A percentile compares a stretch with the other conserved stretches of the same genome.
These are phyloP conservation scores for Zymoseptoria brevis DNA, from an alignment of 2,329 filamentous ascomycete genomes.

Conservation along the genomic window DNA sequence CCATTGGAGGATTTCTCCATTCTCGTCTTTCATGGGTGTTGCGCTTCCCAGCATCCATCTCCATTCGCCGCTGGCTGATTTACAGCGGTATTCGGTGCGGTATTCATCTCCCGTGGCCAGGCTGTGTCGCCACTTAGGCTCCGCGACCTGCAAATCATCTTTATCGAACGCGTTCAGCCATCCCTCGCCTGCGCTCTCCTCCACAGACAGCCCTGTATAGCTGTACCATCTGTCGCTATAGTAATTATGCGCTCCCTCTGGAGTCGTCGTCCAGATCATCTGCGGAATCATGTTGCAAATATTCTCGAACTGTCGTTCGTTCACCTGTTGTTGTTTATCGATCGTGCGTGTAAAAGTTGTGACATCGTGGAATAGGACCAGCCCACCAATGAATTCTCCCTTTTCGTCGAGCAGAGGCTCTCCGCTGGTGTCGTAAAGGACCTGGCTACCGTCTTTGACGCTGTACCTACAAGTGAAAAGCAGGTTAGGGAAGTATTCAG, in stretches of 20 bases:
- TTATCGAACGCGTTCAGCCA: conserved; percentile 62
- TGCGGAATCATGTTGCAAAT: conserved; percentile 59
- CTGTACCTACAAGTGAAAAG: conserved; percentile 33
- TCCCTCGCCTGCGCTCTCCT: conserved; percentile 54
- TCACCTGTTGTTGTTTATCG: conserved; percentile 58
- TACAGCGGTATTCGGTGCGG: conserved; percentile 62
- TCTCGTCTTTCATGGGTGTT: conserved; percentile 55
- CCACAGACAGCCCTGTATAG: conserved; percentile 61
- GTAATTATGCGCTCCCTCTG: conserved; percentile 62
- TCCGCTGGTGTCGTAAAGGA: conserved; percentile 58
- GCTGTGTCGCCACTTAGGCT: conserved; percentile 52
- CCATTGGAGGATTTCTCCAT: conserved; percentile 68
- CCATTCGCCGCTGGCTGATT: conserved; percentile 59
- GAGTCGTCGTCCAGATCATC: conserved; percentile 60
- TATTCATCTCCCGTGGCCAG: conserved; percentile 62
- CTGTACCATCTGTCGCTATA: conserved; percentile 64
- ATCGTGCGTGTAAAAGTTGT: conserved; percentile 64
- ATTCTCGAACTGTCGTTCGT: conserved; percentile 65
- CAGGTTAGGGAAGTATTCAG: too few relatives aligned
- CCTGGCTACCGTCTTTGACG: conserved; percentile 42
- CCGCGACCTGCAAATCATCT: conserved; percentile 56
- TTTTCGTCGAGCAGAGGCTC: conserved; percentile 59
- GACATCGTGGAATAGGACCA: conserved; percentile 65
- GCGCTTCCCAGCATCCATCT: conserved; percentile 73
- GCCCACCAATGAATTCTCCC: conserved; percentile 64